Conservation (phyloP, 352 stramenopile genomes). For the Globisporangium yorkense region DNA sequence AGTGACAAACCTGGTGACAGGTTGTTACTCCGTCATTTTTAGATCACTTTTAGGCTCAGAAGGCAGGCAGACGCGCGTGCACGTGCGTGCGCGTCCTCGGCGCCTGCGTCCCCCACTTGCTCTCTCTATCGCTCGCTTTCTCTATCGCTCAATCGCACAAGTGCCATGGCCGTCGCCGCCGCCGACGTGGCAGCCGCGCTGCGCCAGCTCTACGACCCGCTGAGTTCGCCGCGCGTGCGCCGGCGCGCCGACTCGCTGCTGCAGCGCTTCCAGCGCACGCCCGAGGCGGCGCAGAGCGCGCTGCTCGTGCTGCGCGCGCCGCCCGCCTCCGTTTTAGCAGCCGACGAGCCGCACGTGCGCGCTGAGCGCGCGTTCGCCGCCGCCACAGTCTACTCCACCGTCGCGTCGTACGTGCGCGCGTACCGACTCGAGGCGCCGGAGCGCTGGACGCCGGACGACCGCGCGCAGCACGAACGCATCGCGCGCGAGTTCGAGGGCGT, state of each 20-base stretch:
- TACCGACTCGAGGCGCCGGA: conserved; percentile 60
- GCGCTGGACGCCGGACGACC: conserved; percentile 47
- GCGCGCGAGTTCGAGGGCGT: conserved; percentile 58
- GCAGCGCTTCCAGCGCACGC: conserved; percentile 70
- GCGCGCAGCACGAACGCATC: conserved; percentile 38
- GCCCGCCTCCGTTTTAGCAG: conserved; percentile 20
- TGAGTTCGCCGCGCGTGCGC: conserved; percentile 57
- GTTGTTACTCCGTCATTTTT: too few species aligned
- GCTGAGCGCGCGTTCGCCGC: conserved; percentile 61
- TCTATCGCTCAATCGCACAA: too few species aligned
- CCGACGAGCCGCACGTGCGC: conserved; percentile 25
- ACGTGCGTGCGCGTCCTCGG: too few species aligned
- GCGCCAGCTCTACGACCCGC: conserved; percentile 66
- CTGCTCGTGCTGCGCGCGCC: conserved; percentile 49
- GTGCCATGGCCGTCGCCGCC: conserved; percentile 24
- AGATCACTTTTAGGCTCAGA: too few species aligned
- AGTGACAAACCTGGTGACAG: too few species aligned
- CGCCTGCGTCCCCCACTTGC: too few species aligned
- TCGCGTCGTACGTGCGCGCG: conserved; percentile 60
- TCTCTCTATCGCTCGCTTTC: too few species aligned
- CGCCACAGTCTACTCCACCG: conserved; percentile 67
- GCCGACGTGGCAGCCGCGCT: conserved; percentile 53
- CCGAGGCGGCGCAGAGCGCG: conserved; percentile 48
- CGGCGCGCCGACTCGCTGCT: conserved; percentile 69
- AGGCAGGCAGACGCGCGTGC: too few species aligned